phyloP scores from a whole-genome alignment of 1,284 basidiomycete species.

The Trametes sp. region DNA sequence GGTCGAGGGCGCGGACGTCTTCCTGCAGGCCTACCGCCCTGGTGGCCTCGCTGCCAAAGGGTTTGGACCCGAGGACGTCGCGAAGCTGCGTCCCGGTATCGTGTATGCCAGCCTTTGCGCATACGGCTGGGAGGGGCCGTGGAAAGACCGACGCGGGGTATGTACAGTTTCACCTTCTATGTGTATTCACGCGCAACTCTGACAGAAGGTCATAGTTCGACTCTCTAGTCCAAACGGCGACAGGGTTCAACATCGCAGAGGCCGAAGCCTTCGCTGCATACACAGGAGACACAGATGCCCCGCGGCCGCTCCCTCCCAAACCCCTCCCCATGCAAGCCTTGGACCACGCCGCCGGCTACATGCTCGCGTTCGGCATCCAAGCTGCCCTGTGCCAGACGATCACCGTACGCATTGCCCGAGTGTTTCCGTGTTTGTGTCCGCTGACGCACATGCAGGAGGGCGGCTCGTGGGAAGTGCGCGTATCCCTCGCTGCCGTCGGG shows the following conservation, averaged over 20 bases:
- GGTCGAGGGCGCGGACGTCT: slow-evolving; percentile 59
- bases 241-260: slow-evolving; percentile 69
- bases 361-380: slow-evolving; percentile 67
- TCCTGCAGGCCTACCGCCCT: slow-evolving; percentile 73
- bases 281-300: slow-evolving; percentile 23
- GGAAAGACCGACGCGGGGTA: slow-evolving; percentile 63
- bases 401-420: slow-evolving; percentile 46
- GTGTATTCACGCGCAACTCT: neutral
- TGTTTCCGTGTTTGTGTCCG: neutral
- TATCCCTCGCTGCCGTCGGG: slow-evolving; percentile 63
- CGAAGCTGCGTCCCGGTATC: slow-evolving; percentile 55
- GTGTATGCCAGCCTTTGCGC: slow-evolving; percentile 66
- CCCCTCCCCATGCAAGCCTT: slow-evolving; percentile 68
- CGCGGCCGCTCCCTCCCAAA: slow-evolving; percentile 44
- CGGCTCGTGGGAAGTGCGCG: slow-evolving; percentile 68
- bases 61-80: slow-evolving; percentile 55
- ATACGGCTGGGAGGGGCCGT: slow-evolving; percentile 69
- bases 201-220: slow-evolving; percentile 57
- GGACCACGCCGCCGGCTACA: slow-evolving; percentile 68
- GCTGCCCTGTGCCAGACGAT: slow-evolving; percentile 62
- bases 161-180: slow-evolving; percentile 25
- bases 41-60: slow-evolving; percentile 58
- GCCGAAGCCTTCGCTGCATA: slow-evolving; percentile 53
- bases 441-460: slow-evolving; percentile 53
- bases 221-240: slow-evolving; percentile 71